A percentile compares a stretch with the other conserved stretches of the same genome.
Conservation (phyloP, 495 filamentous ascomycete genomes). For the Neurospora africana region DNA sequence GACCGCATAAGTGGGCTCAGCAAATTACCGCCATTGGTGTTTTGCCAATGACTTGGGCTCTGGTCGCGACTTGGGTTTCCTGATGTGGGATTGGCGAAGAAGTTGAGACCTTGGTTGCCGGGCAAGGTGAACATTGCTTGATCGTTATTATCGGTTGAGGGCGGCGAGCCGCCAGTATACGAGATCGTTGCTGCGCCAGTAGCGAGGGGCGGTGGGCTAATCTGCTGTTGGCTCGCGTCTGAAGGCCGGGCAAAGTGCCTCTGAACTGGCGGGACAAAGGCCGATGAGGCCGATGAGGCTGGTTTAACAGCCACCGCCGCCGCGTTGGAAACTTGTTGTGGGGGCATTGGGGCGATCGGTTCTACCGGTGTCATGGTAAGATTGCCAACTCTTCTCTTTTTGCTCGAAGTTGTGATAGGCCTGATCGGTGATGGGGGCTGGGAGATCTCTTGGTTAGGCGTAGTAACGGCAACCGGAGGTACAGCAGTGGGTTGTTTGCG, state of each 20-base stretch:
- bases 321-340: not conserved
- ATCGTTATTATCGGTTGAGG: not conserved
- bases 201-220: not conserved
- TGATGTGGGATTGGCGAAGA: constrained; percentile 1
- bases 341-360: not conserved
- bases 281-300: not conserved
- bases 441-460: not conserved
- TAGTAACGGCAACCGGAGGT: not conserved
- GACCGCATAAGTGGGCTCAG: constrained; percentile 35
- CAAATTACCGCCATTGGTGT: not conserved
- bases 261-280: not conserved
- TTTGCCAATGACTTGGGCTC: constrained; percentile 5
- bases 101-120: not conserved
- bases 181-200: constrained; percentile 16
- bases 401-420: constrained; percentile 1
- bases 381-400: constrained; percentile 5
- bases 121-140: not conserved
- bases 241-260: not conserved
- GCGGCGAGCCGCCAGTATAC: not conserved
- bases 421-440: not conserved
- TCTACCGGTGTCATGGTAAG: constrained; percentile 10
- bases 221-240: not conserved
- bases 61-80: constrained; percentile 9
- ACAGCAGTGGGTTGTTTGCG: not conserved
- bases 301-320: not conserved